Evolutionary conservation across 192 early-diverging fungal genomes (phyloP).

Genomic region (Rhizoclosmatium sp.): DNA sequence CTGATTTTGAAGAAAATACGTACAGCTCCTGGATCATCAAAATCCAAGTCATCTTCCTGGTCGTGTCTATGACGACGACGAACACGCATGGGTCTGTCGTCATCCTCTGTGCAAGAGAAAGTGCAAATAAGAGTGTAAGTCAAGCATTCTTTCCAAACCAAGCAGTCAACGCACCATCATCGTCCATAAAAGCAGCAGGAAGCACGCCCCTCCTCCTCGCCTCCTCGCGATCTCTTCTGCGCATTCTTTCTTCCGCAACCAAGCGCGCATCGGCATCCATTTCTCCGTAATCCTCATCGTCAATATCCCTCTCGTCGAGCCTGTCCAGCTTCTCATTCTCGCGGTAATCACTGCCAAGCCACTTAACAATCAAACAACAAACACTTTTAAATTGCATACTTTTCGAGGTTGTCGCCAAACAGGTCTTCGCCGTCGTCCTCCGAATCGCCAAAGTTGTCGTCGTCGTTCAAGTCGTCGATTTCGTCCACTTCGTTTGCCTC

Average conservation of each 20-base stretch:
- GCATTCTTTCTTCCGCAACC: slow-evolving; percentile 79
- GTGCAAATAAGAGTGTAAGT: slow-evolving; percentile 14
- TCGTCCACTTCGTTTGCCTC: slow-evolving; percentile 55
- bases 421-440: slow-evolving; percentile 92
- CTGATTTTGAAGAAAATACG: slow-evolving; percentile 14
- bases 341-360: slow-evolving; percentile 76
- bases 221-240: slow-evolving; percentile 79
- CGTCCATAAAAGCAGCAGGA: slow-evolving; percentile 89
- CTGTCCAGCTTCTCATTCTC: slow-evolving; percentile 73
- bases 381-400: slow-evolving; percentile 51
- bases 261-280: slow-evolving; percentile 78
- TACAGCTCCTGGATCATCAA: slow-evolving; percentile 67
- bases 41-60: slow-evolving; percentile 62
- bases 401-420: slow-evolving; percentile 85
- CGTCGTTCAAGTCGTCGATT: slow-evolving; percentile 55
- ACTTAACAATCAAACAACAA: slow-evolving; percentile 3
- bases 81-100: slow-evolving; percentile 52
- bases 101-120: slow-evolving; percentile 47
- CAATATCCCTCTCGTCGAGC: slow-evolving; percentile 84
- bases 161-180: slow-evolving; percentile 53
- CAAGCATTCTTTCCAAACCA: slow-evolving; percentile 1
- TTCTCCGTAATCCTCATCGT: slow-evolving; percentile 78
- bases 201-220: slow-evolving; percentile 77
- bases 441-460: slow-evolving; percentile 56
- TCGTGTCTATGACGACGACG: slow-evolving; percentile 61